Evolutionary conservation across 768 basidiomycete species (phyloP).

Genomic region (Rhizopogon vinicolor): DNA sequence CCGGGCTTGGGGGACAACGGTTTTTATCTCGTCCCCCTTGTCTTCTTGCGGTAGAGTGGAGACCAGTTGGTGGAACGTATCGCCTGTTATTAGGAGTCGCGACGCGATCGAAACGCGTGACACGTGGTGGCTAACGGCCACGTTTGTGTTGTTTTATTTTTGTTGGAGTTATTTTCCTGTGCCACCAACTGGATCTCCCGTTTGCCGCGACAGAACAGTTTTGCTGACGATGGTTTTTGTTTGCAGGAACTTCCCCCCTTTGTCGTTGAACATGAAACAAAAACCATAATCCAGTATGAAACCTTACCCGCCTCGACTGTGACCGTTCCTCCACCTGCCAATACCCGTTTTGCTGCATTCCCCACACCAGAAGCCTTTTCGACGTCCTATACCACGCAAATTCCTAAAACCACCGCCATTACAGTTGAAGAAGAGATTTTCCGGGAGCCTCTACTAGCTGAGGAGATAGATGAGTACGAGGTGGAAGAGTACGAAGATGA

Average conservation of each 20-base stretch:
- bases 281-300: conserved; percentile 52
- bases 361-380: conserved; percentile 65
- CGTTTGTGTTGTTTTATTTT: conserved; percentile 27
- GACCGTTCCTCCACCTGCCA: conserved; percentile 71
- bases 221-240: conserved; percentile 30
- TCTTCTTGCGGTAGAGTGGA: conserved; percentile 38
- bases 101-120: conserved; percentile 23
- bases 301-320: conserved; percentile 55
- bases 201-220: conserved; percentile 20
- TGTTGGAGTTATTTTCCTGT: conserved; percentile 12
- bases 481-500: conserved; percentile 39
- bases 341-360: conserved; percentile 68
- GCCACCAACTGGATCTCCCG: conserved; percentile 35
- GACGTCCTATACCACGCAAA: conserved; percentile 51
- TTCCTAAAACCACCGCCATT: conserved; percentile 72
- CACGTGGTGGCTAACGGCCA: conserved; percentile 27
- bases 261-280: conserved; percentile 53
- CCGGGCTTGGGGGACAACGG: conserved; percentile 89
- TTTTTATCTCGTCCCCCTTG: conserved; percentile 74
- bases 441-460: conserved; percentile 27
- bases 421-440: conserved; percentile 56
- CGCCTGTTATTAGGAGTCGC: conserved; percentile 22
- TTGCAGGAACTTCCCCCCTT: conserved; percentile 38
- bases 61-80: conserved; percentile 28
- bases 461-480: conserved; percentile 35